Conservation (phyloP, 495 filamentous ascomycete genomes). For the Cenococcum geophilum region DNA sequence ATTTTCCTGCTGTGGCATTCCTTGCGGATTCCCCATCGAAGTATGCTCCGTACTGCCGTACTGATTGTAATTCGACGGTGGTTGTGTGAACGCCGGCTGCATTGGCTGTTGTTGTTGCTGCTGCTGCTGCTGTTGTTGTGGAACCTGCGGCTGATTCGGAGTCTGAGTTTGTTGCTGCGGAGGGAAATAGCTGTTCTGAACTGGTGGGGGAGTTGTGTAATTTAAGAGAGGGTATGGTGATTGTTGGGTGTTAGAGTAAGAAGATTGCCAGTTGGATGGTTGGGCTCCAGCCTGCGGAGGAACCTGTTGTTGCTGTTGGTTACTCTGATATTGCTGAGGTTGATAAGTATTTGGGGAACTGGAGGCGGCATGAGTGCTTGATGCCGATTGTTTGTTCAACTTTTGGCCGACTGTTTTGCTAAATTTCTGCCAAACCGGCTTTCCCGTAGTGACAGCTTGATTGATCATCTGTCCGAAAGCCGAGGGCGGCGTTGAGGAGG, state of each 20-base stretch:
- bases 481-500: not conserved
- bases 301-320: not conserved
- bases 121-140: conserved; percentile 9
- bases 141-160: not conserved
- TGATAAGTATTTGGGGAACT: conserved; percentile 24
- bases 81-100: not conserved
- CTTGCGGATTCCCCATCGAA: not conserved
- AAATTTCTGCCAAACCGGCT: conserved; percentile 27
- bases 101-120: conserved; percentile 2
- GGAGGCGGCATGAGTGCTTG: conserved; percentile 19
- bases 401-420: conserved; percentile 27
- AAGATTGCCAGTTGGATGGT: not conserved
- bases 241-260: not conserved
- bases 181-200: conserved; percentile 1
- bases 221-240: not conserved
- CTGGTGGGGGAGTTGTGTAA: not conserved
- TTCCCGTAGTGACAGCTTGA: conserved; percentile 30
- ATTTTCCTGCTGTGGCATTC: not conserved
- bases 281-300: not conserved
- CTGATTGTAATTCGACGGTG: not conserved
- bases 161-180: not conserved
- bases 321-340: conserved; percentile 20
- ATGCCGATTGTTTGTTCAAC: conserved; percentile 16
- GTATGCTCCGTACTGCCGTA: not conserved
- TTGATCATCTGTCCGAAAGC: conserved; percentile 19